Evolutionary conservation across 306 rosid species (phyloP).

Genomic region (Lithocarpus polystachyus): DNA sequence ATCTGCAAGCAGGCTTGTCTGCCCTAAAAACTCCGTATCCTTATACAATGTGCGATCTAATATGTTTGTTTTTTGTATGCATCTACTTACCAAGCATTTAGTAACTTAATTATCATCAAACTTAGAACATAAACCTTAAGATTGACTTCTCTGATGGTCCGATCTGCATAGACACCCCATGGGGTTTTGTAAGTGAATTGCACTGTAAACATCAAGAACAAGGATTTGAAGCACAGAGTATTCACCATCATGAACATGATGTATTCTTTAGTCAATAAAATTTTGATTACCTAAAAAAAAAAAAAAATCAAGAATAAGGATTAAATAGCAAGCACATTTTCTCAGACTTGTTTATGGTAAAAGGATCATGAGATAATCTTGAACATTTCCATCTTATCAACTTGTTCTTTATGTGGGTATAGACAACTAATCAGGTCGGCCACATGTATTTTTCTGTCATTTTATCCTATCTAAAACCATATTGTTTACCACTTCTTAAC

Average conservation of each 20-base stretch:
- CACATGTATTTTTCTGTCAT: too few relatives aligned
- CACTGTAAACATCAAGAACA: background rate
- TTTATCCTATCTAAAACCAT: too few relatives aligned
- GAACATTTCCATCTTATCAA: background rate
- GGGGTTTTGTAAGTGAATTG: background rate
- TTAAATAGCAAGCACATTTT: background rate
- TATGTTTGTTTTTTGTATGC: background rate
- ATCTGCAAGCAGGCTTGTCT: slow-evolving; percentile 94
- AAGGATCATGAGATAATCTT: background rate
- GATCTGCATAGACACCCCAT: background rate
- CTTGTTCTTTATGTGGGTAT: background rate
- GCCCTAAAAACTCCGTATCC: slow-evolving; percentile 99
- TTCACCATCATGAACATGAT: too few relatives aligned
- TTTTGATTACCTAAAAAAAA: too few relatives aligned
- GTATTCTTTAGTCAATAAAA: too few relatives aligned
- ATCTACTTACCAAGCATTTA: background rate
- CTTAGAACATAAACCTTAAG: background rate
- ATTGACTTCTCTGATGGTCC: background rate
- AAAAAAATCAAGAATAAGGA: background rate
- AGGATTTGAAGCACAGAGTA: too few relatives aligned
- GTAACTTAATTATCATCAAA: background rate
- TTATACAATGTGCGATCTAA: background rate
- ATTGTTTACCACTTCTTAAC: too few relatives aligned
- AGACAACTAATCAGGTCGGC: too few relatives aligned
- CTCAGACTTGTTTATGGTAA: background rate